phyloP scores from a whole-genome alignment of 2,329 filamentous ascomycete species.

The Phialophora expanda region DNA sequence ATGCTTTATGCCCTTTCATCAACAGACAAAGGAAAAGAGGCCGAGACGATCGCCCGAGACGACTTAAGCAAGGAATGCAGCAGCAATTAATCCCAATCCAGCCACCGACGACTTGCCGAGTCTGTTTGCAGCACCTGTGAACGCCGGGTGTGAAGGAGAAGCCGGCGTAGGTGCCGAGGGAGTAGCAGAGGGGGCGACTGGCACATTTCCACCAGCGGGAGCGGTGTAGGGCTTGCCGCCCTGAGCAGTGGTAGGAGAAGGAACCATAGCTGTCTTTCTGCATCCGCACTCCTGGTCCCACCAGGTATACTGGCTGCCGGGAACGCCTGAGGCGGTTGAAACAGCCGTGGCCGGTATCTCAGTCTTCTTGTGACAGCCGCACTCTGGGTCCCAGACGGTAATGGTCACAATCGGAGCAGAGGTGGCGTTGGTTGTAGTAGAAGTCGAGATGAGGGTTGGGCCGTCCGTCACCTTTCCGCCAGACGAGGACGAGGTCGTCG shows the following conservation, averaged over 20 bases:
- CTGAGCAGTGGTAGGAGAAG: slow-evolving; percentile 20
- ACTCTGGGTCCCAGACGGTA: slow-evolving; percentile 34
- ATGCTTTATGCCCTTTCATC: slow-evolving; percentile 6
- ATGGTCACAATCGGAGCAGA: slow-evolving; percentile 29
- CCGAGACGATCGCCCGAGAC: neutral
- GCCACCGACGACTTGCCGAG: slow-evolving; percentile 25
- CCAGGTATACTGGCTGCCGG: slow-evolving; percentile 33
- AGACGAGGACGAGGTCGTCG: neutral
- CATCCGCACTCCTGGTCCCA: slow-evolving; percentile 31
- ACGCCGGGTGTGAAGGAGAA: slow-evolving; percentile 19
- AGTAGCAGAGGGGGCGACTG: slow-evolving; percentile 13
- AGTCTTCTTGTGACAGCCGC: slow-evolving; percentile 34
- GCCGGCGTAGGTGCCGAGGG: slow-evolving; percentile 14
- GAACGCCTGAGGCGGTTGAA: slow-evolving; percentile 21
- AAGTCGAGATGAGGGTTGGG: slow-evolving; percentile 23
- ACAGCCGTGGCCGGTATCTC: slow-evolving; percentile 22
- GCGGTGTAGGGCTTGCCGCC: slow-evolving; percentile 29
- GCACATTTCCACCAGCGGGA: slow-evolving; percentile 28
- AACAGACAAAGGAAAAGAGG: slow-evolving; percentile 10
- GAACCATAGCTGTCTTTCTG: slow-evolving; percentile 33
- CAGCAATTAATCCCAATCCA: slow-evolving; percentile 25
- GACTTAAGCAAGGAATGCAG: slow-evolving; percentile 25
- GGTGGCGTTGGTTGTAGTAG: neutral
- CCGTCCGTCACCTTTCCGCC: slow-evolving; percentile 17
- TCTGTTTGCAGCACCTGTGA: slow-evolving; percentile 29